phyloP scores from a whole-genome alignment of 805 yeast species.

The Clavispora fructus region DNA sequence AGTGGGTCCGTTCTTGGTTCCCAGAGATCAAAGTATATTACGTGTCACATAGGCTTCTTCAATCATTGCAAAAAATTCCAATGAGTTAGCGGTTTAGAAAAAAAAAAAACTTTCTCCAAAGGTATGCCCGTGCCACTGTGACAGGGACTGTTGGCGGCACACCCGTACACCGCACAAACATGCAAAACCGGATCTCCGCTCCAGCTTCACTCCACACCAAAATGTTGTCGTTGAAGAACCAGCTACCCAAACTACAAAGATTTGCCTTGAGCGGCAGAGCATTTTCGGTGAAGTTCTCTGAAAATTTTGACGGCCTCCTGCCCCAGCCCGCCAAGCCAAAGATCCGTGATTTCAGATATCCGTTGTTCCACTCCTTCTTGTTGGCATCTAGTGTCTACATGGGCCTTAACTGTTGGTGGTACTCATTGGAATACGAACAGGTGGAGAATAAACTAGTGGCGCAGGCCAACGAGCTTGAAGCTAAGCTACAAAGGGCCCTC shows the following conservation, averaged over 20 bases:
- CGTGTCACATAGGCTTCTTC: no score
- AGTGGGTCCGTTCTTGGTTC: no score
- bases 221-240: not conserved
- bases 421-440: constrained; percentile 24
- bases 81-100: no score
- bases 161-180: no score
- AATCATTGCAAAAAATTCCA: no score
- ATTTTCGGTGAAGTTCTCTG: constrained; percentile 11
- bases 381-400: constrained; percentile 36
- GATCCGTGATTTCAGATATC: constrained; percentile 32
- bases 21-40: no score
- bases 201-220: not conserved
- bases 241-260: not conserved
- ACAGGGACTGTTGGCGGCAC: no score
- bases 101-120: no score
- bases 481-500: constrained; percentile 9
- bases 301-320: constrained; percentile 12
- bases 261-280: not conserved
- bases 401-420: constrained; percentile 30
- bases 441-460: constrained; percentile 11
- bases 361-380: constrained; percentile 34
- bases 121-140: no score
- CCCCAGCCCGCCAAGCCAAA: constrained; percentile 21
- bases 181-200: no score
- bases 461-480: constrained; percentile 13